A percentile compares a stretch with the other conserved stretches of the same genome.
These are phyloP conservation scores for Malus hybrid DNA, from an alignment of 331 rosid genomes.

Conservation along the genomic window DNA sequence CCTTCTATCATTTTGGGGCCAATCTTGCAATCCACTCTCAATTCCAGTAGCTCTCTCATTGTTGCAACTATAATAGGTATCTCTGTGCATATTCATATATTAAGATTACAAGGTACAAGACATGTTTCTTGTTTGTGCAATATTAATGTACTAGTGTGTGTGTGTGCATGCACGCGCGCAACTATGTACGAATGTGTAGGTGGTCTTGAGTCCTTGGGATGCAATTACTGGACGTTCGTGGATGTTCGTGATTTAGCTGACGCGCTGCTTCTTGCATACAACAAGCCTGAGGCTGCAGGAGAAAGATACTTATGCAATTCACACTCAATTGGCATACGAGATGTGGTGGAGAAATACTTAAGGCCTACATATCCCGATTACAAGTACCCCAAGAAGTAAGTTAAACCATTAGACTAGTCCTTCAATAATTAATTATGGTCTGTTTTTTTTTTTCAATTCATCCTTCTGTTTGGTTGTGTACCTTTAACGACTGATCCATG, in stretches of 20 bases:
- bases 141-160: background rate
- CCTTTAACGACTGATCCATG: background rate
- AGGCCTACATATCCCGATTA: background rate
- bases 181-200: background rate
- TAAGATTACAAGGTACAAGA: no score
- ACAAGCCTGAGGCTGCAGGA: constrained; percentile 36
- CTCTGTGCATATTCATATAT: background rate
- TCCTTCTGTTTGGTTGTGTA: background rate
- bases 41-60: constrained; percentile 41
- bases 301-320: constrained; percentile 57
- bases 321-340: constrained; percentile 14
- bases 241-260: constrained; percentile 51
- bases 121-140: background rate
- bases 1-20: constrained; percentile 53
- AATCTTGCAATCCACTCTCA: constrained; percentile 46
- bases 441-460: background rate
- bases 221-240: constrained; percentile 22
- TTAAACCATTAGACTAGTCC: background rate
- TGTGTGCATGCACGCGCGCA: no score
- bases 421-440: background rate
- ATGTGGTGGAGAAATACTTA: constrained; percentile 29
- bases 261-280: constrained; percentile 35
- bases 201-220: constrained; percentile 22
- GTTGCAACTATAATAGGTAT: constrained; percentile 42
- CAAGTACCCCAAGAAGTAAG: background rate